phyloP scores from a whole-genome alignment of 2,329 filamentous ascomycete genomes.

The Fusarium nanum region DNA sequence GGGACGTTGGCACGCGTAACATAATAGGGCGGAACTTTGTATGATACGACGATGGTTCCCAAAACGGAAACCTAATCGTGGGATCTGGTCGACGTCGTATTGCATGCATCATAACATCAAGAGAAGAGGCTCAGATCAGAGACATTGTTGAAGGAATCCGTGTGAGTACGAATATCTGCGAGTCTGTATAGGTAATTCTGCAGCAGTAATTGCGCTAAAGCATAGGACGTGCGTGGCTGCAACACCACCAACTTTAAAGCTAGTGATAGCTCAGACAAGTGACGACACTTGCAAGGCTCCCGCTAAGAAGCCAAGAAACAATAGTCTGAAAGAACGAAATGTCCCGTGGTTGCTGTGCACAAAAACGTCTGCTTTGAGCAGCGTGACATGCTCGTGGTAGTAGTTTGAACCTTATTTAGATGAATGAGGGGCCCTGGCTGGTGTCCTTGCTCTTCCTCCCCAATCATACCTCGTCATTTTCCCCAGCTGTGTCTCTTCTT shows the following conservation, averaged over 20 bases:
- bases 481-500: conserved; percentile 9
- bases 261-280: not conserved
- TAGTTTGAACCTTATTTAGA: conserved; percentile 41
- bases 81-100: conserved; percentile 34
- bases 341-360: not conserved
- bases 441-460: conserved; percentile 19
- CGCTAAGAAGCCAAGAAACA: not conserved
- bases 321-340: conserved; percentile 8
- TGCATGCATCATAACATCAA: conserved; percentile 20
- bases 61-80: conserved; percentile 46
- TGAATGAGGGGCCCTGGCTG: conserved; percentile 32
- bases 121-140: conserved; percentile 10
- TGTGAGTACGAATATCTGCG: not conserved
- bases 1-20: conserved; percentile 31
- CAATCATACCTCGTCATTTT: conserved; percentile 34
- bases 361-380: conserved; percentile 15
- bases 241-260: conserved; percentile 4
- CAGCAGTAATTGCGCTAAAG: not conserved
- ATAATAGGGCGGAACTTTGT: conserved; percentile 13
- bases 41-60: conserved; percentile 36
- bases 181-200: conserved; percentile 5
- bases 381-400: conserved; percentile 26
- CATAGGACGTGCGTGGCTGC: not conserved
- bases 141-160: not conserved
- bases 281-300: not conserved